Evolutionary conservation across 176 grass and related monocot genomes (phyloP).

Genomic region (Paspalum notatum): DNA sequence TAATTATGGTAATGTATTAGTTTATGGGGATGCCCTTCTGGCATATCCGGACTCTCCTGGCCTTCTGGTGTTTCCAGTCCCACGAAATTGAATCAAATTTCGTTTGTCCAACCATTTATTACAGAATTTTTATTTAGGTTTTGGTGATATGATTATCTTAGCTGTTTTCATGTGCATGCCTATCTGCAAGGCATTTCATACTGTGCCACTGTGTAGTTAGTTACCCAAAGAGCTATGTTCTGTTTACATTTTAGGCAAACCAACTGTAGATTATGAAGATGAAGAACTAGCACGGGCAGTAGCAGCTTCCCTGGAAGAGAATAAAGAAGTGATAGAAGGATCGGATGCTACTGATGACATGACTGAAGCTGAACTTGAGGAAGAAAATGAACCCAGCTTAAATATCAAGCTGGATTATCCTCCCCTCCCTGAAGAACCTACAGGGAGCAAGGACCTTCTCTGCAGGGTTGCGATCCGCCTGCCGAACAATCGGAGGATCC

Average conservation of each 20-base stretch:
- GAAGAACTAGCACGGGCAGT: slow-evolving; percentile 67
- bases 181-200: background rate
- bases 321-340: slow-evolving; percentile 28
- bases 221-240: background rate
- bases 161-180: background rate
- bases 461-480: slow-evolving; percentile 84
- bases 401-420: slow-evolving; percentile 62
- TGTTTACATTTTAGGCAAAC: slow-evolving; percentile 53
- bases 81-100: background rate
- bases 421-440: slow-evolving; percentile 81
- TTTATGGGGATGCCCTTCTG: background rate
- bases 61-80: background rate
- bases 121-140: background rate
- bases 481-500: slow-evolving; percentile 71
- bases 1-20: background rate
- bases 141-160: background rate
- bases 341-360: slow-evolving; percentile 34
- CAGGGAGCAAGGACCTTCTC: slow-evolving; percentile 68
- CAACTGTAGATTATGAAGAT: slow-evolving; percentile 54
- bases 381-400: slow-evolving; percentile 44
- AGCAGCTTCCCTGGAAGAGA: slow-evolving; percentile 65
- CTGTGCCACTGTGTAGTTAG: background rate
- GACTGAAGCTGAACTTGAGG: slow-evolving; percentile 33
- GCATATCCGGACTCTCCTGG: background rate
- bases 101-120: too few species aligned